A percentile compares a stretch with the other conserved stretches of the same genome.
Conservation (phyloP, 805 yeast species). For the Hanseniaspora nectarophila region DNA sequence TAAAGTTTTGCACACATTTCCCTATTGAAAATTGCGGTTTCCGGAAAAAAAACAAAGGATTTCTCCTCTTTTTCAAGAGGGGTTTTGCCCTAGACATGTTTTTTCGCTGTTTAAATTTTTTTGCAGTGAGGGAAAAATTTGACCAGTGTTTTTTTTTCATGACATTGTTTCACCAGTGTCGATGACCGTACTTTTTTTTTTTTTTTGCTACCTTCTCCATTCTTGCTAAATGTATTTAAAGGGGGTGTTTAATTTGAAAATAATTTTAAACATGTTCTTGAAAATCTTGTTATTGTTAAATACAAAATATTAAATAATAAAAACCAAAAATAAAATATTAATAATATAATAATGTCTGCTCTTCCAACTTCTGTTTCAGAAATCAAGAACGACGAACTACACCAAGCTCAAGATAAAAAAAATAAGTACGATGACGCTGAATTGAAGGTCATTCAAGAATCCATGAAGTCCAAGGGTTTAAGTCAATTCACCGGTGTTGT, state of each 20-base stretch:
- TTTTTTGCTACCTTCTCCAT: no score
- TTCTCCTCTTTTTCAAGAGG: no score
- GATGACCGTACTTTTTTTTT: no score
- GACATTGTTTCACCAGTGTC: no score
- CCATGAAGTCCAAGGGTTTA: slow-evolving; percentile 18
- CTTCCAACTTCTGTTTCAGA: slow-evolving; percentile 8
- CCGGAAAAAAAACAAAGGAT: neutral
- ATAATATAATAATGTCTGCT: slow-evolving; percentile 10
- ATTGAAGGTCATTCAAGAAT: slow-evolving; percentile 13
- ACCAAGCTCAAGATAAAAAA: slow-evolving; percentile 3
- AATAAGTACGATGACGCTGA: slow-evolving; percentile 9
- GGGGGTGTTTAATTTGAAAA: neutral
- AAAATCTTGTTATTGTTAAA: no score
- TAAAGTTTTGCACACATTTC: neutral
- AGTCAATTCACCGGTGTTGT: slow-evolving; percentile 21
- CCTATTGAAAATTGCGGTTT: neutral
- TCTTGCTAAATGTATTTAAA: neutral
- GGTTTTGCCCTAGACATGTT: neutral
- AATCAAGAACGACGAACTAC: slow-evolving; percentile 4
- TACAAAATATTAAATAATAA: no score
- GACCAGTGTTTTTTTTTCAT: neutral
- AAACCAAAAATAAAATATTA: no score
- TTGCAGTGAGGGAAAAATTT: neutral
- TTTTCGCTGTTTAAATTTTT: neutral
- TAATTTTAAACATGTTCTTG: no score